phyloP scores from a whole-genome alignment of 176 grass and related monocot genomes.

The Luzula sylvatica region DNA sequence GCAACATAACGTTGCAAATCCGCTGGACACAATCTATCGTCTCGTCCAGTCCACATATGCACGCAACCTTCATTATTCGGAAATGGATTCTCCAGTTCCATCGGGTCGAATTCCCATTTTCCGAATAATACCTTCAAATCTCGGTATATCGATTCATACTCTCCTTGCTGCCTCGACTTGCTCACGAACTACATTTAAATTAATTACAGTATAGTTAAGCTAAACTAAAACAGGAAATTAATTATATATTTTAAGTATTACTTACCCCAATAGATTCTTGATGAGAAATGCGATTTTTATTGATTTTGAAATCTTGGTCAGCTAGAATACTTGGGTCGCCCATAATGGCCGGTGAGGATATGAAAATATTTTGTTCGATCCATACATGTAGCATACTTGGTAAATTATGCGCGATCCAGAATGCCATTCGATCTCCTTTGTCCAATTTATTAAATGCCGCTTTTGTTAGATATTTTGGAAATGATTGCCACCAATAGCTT shows the following conservation, averaged over 20 bases:
- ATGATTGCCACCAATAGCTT: constrained; percentile 65
- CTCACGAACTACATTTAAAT: constrained; percentile 6
- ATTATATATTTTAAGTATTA: too few species aligned
- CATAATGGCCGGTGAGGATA: constrained; percentile 8
- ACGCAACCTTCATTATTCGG: constrained; percentile 39
- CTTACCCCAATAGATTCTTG: constrained; percentile 13
- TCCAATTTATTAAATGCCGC: constrained; percentile 24
- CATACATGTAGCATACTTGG: constrained; percentile 43
- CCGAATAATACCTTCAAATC: constrained; percentile 39
- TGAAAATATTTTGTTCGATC: constrained; percentile 43
- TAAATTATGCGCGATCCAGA: constrained; percentile 46
- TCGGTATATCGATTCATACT: constrained; percentile 40
- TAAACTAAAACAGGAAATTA: too few species aligned
- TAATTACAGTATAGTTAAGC: background rate
- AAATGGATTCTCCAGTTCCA: constrained; percentile 39
- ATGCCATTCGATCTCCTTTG: constrained; percentile 18
- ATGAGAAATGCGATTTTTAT: background rate
- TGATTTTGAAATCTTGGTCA: constrained; percentile 30
- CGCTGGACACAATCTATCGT: constrained; percentile 36
- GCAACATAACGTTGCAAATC: constrained; percentile 52
- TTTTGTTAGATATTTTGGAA: constrained; percentile 25
- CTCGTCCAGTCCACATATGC: constrained; percentile 47
- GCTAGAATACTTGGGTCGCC: constrained; percentile 24
- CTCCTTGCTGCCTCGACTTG: constrained; percentile 36
- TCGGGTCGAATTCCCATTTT: constrained; percentile 58